Base-by-base conservation (phyloP, 2,329 filamentous ascomycete genomes). In the Ascochyta koolunga region DNA sequence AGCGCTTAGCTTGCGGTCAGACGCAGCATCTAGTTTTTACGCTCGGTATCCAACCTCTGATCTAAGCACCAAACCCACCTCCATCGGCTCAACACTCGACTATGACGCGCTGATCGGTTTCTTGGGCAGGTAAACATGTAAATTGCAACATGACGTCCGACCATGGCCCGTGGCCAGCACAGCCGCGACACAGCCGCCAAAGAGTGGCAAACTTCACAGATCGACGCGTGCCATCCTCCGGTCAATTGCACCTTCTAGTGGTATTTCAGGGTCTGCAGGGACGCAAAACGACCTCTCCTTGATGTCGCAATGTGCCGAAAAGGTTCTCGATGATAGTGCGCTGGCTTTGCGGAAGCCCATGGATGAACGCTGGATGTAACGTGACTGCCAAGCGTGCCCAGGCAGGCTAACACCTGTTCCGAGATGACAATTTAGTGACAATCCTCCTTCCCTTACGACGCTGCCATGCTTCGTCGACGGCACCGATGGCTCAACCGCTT, bases 401-500 rank as follows among this genome's bases (percentile, higher is more conserved):
- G 27, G 18, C 36, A 24, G 19, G n/a, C n/a, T n/a, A n/a, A n/a
- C n/a, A n/a, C n/a, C n/a, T n/a, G n/a, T n/a, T n/a, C n/a, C n/a
- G n/a, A n/a, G n/a, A n/a, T n/a, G n/a, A n/a, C n/a, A n/a, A n/a
- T n/a, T n/a, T n/a, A n/a, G n/a, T n/a, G n/a, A n/a, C n/a, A n/a
- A n/a, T 47, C 44, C 33, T 48, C 42, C 38, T 53, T 48, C 31
- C 45, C 44, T 29, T 27, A 54, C 51, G 39, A 49, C 51, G 44
- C 39, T 49, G 49, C 47, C 50, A 67, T 65, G 66, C 61, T 62
- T 61, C 52, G 50, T 52, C 51, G 29, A 54, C 51, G 38, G 51
- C 56, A 50, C 58, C 58, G 47, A 69, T 68, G 66, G 66, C 50
- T 54, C 44, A 49, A 40, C 36, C 50, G 53, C 42, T 68, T 49